Conservation (phyloP, 148 eudicot genomes). For the Amaranthus cruentus region DNA sequence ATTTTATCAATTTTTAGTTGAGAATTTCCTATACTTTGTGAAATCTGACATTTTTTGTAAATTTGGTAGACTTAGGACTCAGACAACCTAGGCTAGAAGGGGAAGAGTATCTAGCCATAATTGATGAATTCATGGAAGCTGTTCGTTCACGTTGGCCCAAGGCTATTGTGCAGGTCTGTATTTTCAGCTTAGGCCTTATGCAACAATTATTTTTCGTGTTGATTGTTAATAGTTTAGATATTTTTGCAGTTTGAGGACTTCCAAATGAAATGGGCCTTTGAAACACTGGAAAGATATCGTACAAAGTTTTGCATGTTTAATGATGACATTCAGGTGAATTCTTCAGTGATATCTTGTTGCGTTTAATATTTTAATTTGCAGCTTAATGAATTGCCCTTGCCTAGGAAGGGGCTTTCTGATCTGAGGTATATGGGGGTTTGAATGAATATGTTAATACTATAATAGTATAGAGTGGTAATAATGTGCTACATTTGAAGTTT, state of each 20-base stretch:
- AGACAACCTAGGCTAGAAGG: constrained; percentile 91
- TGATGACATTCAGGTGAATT: constrained; percentile 89
- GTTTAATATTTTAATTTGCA: background rate
- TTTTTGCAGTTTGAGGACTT: constrained; percentile 90
- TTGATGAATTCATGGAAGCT: constrained; percentile 98
- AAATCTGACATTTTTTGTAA: constrained; percentile 9
- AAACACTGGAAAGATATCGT: constrained; percentile 84
- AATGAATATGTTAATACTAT: background rate
- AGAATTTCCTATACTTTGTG: background rate
- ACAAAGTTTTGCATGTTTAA: constrained; percentile 92
- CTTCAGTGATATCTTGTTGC: constrained; percentile 9
- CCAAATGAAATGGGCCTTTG: constrained; percentile 99
- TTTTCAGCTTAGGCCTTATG: constrained; percentile 12
- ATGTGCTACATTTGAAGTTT: background rate
- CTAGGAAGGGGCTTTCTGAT: background rate
- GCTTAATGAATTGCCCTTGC: background rate
- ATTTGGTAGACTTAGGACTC: constrained; percentile 76
- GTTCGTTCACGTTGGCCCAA: constrained; percentile 96
- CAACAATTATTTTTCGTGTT: constrained; percentile 15
- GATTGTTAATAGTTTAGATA: constrained; percentile 8
- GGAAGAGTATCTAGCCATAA: constrained; percentile 76
- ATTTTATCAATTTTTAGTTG: background rate
- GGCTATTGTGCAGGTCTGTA: constrained; percentile 92
- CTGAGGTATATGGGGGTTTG: constrained; percentile 4
- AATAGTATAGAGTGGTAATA: background rate